Evolutionary conservation across 805 yeast genomes (phyloP).

Genomic region (Cyberlindnera xishuangbannaensis): DNA sequence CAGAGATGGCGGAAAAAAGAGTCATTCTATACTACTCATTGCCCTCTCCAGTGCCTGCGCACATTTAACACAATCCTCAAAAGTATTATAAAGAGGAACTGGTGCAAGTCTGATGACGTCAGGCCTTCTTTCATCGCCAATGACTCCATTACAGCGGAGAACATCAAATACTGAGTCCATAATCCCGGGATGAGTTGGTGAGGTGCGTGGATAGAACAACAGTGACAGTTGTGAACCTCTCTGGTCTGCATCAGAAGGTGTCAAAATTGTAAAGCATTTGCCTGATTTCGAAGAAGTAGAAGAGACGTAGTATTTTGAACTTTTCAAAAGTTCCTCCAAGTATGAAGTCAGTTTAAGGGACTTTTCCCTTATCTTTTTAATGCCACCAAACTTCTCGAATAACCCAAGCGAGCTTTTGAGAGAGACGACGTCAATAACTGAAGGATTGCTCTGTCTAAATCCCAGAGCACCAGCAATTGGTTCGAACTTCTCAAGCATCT

Average conservation of each 20-base stretch:
- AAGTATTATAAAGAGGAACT: slow-evolving; percentile 74
- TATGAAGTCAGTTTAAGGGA: slow-evolving; percentile 53
- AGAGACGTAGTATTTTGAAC: slow-evolving; percentile 39
- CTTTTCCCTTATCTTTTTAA: slow-evolving; percentile 48
- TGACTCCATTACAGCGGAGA: slow-evolving; percentile 51
- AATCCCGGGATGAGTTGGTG: slow-evolving; percentile 31
- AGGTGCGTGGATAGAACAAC: slow-evolving; percentile 49
- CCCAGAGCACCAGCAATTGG: slow-evolving; percentile 87
- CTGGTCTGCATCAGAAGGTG: slow-evolving; percentile 52
- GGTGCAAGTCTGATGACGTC: slow-evolving; percentile 91
- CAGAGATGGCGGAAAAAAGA: too few species aligned
- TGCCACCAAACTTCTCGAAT: slow-evolving; percentile 52
- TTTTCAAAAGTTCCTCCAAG: slow-evolving; percentile 41
- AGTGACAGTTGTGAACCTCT: slow-evolving; percentile 84
- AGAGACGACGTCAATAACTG: slow-evolving; percentile 79
- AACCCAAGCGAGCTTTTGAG: slow-evolving; percentile 62
- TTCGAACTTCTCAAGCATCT: slow-evolving; percentile 71
- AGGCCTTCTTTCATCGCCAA: slow-evolving; percentile 88
- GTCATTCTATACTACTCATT: too few species aligned
- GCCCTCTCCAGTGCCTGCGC: slow-evolving; percentile 5
- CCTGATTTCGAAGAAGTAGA: slow-evolving; percentile 7
- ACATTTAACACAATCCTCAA: slow-evolving; percentile 37
- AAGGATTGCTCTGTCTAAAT: slow-evolving; percentile 85
- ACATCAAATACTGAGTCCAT: slow-evolving; percentile 57
- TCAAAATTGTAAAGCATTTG: slow-evolving; percentile 54